Base-by-base conservation (phyloP, 1,139 yeast species). In the Pichia sp. region DNA sequence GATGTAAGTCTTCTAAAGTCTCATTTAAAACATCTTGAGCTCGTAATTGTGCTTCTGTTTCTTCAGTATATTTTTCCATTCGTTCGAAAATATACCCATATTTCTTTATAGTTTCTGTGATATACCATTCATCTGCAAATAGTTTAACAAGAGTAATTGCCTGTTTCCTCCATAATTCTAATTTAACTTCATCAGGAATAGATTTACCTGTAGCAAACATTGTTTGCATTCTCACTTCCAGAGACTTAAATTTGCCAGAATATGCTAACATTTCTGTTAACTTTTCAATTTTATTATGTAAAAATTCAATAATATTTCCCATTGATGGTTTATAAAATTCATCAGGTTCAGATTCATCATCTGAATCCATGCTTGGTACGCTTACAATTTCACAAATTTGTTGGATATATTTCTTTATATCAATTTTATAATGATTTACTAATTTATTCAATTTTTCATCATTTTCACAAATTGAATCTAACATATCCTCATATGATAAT, bases 281-380 rank as follows among this genome's bases (percentile, higher is more conserved):
- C 8, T 53, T 51, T 0, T 53, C 49, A 1, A 72, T 61, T 47
- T 67, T 73, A 0, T 30, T 32, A 30, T 62, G 56, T 6, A 78
- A 51, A 48, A 59, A 69, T 1, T 48, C 50, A 3, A 66, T 43
- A 1, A 71, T 63, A 47, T 67, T 71, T 0, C 52, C 55, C 3
- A 55, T 41, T 4, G 73, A 66, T 22, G 71, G 67, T 53, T 71
- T 74, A 58, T 69, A 78, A 55, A 74, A 80, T 40, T 74, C 80
- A 11, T 67, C 78, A 37, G 67, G 71, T 52, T 78, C 81, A 22
- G 24, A 10, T 25, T 42, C 46, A 30, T 39, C 42, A 29, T 44
- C 49, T 2, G 50, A 46, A n/a, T 49, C 52, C 40, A 45, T 45
- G 8, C 35, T 41, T n/a, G 50, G 50, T 11, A 48, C 43, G 16